Percentiles rank a stretch among this genome's conserved stretches.
phyloP scores from a whole-genome alignment of 495 filamentous ascomycete genomes.

The Hypoxylon perforatum region DNA sequence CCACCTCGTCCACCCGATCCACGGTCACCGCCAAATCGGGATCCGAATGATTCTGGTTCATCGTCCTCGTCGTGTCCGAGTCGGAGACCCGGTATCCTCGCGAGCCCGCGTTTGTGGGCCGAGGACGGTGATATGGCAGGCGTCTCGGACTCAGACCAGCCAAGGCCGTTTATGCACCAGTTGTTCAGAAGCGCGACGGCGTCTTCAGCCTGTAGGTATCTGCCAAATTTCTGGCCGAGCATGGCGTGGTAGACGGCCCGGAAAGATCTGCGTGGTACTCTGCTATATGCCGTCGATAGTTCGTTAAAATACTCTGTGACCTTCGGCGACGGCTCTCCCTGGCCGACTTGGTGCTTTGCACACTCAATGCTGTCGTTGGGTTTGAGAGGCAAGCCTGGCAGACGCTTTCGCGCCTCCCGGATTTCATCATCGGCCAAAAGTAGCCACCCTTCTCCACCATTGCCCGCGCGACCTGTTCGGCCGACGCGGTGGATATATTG shows the following conservation, averaged over 20 bases:
- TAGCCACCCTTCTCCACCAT: conserved; percentile 83
- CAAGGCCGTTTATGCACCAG: conserved; percentile 70
- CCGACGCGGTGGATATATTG: conserved; percentile 92
- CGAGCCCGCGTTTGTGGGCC: conserved; percentile 60
- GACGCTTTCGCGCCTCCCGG: conserved; percentile 55
- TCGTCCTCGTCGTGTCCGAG: conserved; percentile 46
- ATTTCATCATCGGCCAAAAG: conserved; percentile 72
- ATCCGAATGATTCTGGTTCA: background rate
- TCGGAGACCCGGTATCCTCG: conserved; percentile 56
- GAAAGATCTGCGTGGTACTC: conserved; percentile 49
- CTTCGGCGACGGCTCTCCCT: conserved; percentile 47
- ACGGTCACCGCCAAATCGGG: background rate
- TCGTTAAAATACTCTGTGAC: conserved; percentile 52
- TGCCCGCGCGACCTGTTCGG: conserved; percentile 75
- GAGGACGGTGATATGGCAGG: conserved; percentile 62
- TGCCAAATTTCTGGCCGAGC: conserved; percentile 61
- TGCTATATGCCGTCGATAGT: conserved; percentile 47
- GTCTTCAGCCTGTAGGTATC: conserved; percentile 39
- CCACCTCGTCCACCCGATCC: background rate
- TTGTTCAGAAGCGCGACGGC: conserved; percentile 69
- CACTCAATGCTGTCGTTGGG: conserved; percentile 57
- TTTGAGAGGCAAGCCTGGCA: conserved; percentile 74
- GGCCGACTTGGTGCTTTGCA: conserved; percentile 63
- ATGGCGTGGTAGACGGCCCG: conserved; percentile 52
- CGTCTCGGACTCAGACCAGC: conserved; percentile 61